Percentiles rank a stretch among this genome's conserved stretches.
Evolutionary conservation across 2,329 filamentous ascomycete genomes (phyloP).

Genomic region (Pyricularia sp.): DNA sequence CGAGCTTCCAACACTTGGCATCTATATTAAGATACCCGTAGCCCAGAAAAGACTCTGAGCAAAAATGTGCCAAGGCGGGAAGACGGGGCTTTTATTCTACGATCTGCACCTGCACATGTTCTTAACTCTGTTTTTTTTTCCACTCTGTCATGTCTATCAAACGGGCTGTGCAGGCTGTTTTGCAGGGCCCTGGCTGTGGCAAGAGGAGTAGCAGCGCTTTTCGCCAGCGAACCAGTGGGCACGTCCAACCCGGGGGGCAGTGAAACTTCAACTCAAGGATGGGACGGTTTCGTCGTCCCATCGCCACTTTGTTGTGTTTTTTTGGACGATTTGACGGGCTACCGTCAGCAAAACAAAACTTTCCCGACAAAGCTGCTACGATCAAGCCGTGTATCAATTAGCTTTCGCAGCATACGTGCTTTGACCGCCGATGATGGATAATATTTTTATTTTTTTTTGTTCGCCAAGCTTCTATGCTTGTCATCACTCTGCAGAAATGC

Average conservation of each 20-base stretch:
- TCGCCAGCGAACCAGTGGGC: neutral
- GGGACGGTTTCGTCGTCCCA: neutral
- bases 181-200: neutral
- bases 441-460: neutral
- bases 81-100: neutral
- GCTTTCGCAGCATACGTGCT: neutral
- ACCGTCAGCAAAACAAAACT: neutral
- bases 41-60: neutral
- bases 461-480: neutral
- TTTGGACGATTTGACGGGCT: neutral
- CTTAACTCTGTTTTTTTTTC: neutral
- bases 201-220: neutral
- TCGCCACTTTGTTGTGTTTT: neutral
- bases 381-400: neutral
- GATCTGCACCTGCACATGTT: neutral
- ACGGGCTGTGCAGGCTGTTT: neutral
- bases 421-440: neutral
- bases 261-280: neutral
- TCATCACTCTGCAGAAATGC: neutral
- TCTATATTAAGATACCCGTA: neutral
- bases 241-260: neutral
- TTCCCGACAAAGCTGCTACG: neutral
- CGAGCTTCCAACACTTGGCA: neutral
- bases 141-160: neutral
- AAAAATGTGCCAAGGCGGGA: neutral